phyloP scores from a whole-genome alignment of 345 rosid genomes.

The Draba incana region DNA sequence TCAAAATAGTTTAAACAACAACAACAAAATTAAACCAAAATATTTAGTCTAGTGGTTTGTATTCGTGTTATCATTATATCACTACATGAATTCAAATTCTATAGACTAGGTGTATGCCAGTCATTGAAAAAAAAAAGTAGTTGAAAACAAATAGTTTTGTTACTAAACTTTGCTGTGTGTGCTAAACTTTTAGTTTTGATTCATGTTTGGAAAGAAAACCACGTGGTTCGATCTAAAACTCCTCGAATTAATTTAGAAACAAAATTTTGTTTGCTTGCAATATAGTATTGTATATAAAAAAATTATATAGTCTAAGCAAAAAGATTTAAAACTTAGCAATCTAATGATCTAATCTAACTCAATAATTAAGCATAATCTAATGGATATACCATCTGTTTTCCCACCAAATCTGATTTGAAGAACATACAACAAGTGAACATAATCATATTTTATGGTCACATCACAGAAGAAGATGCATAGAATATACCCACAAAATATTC shows the following conservation, averaged over 20 bases:
- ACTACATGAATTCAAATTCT: too few relatives aligned
- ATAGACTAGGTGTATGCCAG: too few relatives aligned
- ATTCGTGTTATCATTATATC: too few relatives aligned
- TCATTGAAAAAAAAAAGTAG: too few relatives aligned
- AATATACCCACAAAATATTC: conserved; percentile 31
- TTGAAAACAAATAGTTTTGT: too few relatives aligned
- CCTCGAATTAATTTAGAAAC: neutral
- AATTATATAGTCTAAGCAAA: conserved; percentile 2
- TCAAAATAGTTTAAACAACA: neutral
- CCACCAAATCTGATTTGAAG: conserved; percentile 20
- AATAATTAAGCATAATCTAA: neutral
- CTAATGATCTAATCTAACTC: neutral
- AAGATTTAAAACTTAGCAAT: neutral
- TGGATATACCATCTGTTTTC: conserved; percentile 6
- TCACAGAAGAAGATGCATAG: conserved; percentile 32
- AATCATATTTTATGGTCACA: conserved; percentile 21
- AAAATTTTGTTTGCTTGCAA: neutral
- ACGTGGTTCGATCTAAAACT: too few relatives aligned
- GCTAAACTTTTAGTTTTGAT: too few relatives aligned
- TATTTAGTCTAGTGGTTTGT: too few relatives aligned
- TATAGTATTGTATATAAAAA: neutral
- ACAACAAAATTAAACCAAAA: neutral
- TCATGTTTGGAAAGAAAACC: too few relatives aligned
- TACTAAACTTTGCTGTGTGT: too few relatives aligned
- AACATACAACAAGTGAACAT: conserved; percentile 2